A percentile compares a stretch with the other conserved stretches of the same genome.
phyloP scores from a whole-genome alignment of 2,329 filamentous ascomycete genomes.

The Dryadomyces sulphureus region DNA sequence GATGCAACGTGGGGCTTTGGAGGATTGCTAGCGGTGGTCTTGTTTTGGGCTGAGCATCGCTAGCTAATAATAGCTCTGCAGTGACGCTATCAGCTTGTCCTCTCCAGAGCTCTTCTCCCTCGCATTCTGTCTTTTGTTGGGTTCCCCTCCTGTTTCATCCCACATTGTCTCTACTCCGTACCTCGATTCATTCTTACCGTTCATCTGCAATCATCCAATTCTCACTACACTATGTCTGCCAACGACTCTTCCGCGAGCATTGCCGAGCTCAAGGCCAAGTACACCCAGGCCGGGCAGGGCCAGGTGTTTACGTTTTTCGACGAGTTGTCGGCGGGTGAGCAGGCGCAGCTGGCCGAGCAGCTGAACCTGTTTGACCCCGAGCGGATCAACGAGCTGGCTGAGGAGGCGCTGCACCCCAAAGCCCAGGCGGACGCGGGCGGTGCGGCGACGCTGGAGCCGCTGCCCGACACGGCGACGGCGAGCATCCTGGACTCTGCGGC shows the following conservation, averaged over 20 bases:
- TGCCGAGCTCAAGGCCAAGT: slow-evolving; percentile 54
- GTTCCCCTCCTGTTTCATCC: not conserved
- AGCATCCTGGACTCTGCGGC: slow-evolving; percentile 81
- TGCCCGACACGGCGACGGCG: slow-evolving; percentile 73
- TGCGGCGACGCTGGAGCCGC: slow-evolving; percentile 56
- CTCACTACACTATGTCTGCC: not conserved
- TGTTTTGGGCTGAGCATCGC: not conserved
- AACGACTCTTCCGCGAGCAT: slow-evolving; percentile 19
- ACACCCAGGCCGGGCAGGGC: slow-evolving; percentile 58
- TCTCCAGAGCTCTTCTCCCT: too few species aligned
- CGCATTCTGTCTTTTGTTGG: too few species aligned
- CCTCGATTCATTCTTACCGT: not conserved
- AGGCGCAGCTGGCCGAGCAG: slow-evolving; percentile 68
- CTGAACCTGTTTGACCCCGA: slow-evolving; percentile 68
- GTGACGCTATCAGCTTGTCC: too few species aligned
- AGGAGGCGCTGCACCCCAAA: slow-evolving; percentile 61
- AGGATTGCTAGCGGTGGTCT: not conserved
- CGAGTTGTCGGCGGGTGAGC: slow-evolving; percentile 55
- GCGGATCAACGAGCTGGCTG: slow-evolving; percentile 75
- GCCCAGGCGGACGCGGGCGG: slow-evolving; percentile 37
- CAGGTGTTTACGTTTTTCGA: slow-evolving; percentile 86
- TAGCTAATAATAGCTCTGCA: not conserved
- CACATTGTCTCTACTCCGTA: not conserved
- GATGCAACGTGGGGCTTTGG: not conserved
- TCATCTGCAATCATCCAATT: not conserved